phyloP scores from a whole-genome alignment of 331 rosid species.

The Cydonia oblonga region DNA sequence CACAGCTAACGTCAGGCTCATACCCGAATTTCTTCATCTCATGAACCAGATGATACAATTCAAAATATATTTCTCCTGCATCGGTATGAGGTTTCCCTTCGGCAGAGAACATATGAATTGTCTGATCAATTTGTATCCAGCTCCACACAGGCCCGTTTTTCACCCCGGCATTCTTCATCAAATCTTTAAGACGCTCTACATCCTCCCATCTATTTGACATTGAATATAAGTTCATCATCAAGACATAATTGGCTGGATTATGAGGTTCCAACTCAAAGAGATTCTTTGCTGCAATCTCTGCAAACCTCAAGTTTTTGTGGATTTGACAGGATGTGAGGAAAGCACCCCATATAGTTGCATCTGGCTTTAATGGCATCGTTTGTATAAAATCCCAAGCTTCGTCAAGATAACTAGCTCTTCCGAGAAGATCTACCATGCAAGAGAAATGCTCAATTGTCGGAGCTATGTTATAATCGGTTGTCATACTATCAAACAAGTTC shows the following conservation, averaged over 20 bases:
- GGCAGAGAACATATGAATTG: constrained; percentile 43
- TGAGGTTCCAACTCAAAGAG: constrained; percentile 53
- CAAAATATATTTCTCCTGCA: constrained; percentile 45
- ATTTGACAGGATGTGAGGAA: constrained; percentile 42
- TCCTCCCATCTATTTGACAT: constrained; percentile 45
- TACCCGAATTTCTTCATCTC: constrained; percentile 45
- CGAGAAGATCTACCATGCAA: constrained; percentile 79
- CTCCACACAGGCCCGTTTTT: constrained; percentile 46
- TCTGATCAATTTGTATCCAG: constrained; percentile 49
- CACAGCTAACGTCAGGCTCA: too few relatives aligned
- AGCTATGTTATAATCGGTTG: constrained; percentile 29
- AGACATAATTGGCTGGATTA: constrained; percentile 43
- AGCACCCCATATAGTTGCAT: constrained; percentile 63
- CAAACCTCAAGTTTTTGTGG: constrained; percentile 36
- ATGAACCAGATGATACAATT: constrained; percentile 40
- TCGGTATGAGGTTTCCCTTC: constrained; percentile 45
- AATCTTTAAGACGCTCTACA: constrained; percentile 32
- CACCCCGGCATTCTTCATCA: constrained; percentile 26
- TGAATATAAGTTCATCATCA: constrained; percentile 61
- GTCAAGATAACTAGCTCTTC: constrained; percentile 60
- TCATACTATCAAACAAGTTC: constrained; percentile 56
- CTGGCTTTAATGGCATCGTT: constrained; percentile 45
- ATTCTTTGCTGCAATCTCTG: constrained; percentile 44
- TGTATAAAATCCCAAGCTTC: constrained; percentile 60
- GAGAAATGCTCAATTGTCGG: constrained; percentile 64